A percentile compares a stretch with the other conserved stretches of the same genome.
Conservation (phyloP, 2,329 filamentous ascomycete species). For the Aspergillus sp. region DNA sequence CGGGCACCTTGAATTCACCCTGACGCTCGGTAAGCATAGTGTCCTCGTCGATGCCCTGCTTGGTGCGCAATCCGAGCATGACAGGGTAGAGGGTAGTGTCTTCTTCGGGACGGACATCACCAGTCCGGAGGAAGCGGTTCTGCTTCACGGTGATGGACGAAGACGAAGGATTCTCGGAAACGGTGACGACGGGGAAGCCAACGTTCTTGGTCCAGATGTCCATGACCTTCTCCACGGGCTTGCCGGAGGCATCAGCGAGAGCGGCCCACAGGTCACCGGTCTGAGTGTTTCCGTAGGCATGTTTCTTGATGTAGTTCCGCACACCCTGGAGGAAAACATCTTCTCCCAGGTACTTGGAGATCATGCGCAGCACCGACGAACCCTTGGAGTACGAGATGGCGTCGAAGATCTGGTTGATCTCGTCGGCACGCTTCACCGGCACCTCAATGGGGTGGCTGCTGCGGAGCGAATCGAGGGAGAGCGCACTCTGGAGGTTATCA, state of each 20-base stretch:
- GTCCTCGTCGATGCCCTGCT: constrained; percentile 76
- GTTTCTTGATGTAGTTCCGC: constrained; percentile 86
- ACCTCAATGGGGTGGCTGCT: constrained; percentile 97
- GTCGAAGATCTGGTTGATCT: constrained; percentile 98
- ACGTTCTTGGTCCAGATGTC: constrained; percentile 97
- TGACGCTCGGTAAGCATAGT: constrained; percentile 72
- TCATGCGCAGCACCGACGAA: constrained; percentile 93
- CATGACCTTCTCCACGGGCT: constrained; percentile 87
- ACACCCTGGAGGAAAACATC: constrained; percentile 91
- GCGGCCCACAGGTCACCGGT: constrained; percentile 90
- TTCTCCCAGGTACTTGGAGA: constrained; percentile 91
- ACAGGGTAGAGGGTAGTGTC: constrained; percentile 86
- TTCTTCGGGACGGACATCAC: constrained; percentile 89
- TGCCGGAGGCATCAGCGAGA: constrained; percentile 82
- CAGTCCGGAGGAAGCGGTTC: constrained; percentile 90
- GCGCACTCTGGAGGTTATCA: constrained; percentile 83
- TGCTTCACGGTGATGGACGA: constrained; percentile 84
- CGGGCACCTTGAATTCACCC: constrained; percentile 70
- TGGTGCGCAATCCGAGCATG: constrained; percentile 80
- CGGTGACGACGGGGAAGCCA: constrained; percentile 85
- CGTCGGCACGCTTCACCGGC: constrained; percentile 88
- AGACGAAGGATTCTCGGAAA: constrained; percentile 69
- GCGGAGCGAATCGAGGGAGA: constrained; percentile 83
- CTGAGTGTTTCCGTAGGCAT: constrained; percentile 92
- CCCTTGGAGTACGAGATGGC: constrained; percentile 97